Evolutionary conservation across 1,284 basidiomycete genomes (phyloP).

Genomic region (Fistulinella cinereoalba): DNA sequence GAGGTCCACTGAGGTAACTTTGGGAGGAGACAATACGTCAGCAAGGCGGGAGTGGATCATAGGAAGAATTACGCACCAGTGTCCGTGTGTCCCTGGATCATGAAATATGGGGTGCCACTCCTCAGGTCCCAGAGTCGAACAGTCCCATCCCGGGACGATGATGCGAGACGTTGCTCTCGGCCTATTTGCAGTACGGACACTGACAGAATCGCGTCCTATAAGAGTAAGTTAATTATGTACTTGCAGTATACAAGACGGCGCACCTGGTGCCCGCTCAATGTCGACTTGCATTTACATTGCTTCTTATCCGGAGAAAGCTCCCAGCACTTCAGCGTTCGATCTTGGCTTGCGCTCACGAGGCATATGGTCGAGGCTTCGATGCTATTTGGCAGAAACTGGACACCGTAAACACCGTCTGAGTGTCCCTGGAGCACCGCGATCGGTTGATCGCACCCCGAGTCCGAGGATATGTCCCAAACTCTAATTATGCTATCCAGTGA

Average conservation of each 20-base stretch:
- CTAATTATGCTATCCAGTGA: slow-evolving; percentile 33
- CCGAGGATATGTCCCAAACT: slow-evolving; percentile 28
- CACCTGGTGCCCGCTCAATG: slow-evolving; percentile 30
- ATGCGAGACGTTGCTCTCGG: slow-evolving; percentile 34
- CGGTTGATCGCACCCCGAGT: slow-evolving; percentile 13
- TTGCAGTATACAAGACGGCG: neutral
- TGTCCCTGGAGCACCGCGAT: slow-evolving; percentile 27
- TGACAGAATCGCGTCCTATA: slow-evolving; percentile 32
- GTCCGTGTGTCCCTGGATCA: slow-evolving; percentile 36
- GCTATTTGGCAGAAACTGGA: slow-evolving; percentile 28
- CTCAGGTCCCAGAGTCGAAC: slow-evolving; percentile 34
- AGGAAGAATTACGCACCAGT: slow-evolving; percentile 29
- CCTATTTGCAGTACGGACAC: slow-evolving; percentile 33
- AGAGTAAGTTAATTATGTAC: neutral
- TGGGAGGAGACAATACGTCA: neutral
- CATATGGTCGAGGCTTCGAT: slow-evolving; percentile 7
- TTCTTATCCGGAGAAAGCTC: slow-evolving; percentile 25
- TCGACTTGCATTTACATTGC: slow-evolving; percentile 30
- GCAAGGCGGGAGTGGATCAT: slow-evolving; percentile 22
- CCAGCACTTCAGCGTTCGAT: slow-evolving; percentile 29
- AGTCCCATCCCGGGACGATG: slow-evolving; percentile 34
- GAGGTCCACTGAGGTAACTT: slow-evolving; percentile 86
- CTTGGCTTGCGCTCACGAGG: slow-evolving; percentile 34
- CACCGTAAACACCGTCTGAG: slow-evolving; percentile 28
- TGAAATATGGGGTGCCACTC: slow-evolving; percentile 31